Conservation (phyloP, 192 early-diverging fungal species). For the Backusella mclennaniae region DNA sequence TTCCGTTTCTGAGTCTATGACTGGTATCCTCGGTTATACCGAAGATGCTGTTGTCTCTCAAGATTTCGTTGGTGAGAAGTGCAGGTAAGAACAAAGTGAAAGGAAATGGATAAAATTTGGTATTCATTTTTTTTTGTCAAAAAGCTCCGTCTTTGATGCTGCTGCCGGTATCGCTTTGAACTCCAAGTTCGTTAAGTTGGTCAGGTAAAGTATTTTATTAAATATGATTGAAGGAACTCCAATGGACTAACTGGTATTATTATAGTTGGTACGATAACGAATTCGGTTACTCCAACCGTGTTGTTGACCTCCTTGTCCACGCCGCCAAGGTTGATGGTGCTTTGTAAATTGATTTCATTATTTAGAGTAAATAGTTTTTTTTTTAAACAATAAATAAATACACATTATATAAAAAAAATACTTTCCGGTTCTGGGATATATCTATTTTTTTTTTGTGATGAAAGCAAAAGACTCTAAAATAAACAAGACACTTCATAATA, state of each 20-base stretch:
- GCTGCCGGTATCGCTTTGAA: slow-evolving; percentile 93
- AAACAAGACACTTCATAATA: no score
- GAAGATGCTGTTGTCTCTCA: slow-evolving; percentile 94
- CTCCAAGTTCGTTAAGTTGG: slow-evolving; percentile 89
- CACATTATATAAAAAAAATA: neutral
- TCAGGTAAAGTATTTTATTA: slow-evolving; percentile 63
- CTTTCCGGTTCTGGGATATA: no score
- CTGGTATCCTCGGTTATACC: slow-evolving; percentile 92
- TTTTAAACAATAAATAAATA: slow-evolving; percentile 2
- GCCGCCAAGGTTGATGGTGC: slow-evolving; percentile 48
- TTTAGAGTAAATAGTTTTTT: neutral
- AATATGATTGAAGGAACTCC: neutral
- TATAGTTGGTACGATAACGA: slow-evolving; percentile 91
- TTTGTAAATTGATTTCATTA: slow-evolving; percentile 17
- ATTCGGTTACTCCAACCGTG: slow-evolving; percentile 88
- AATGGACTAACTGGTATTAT: slow-evolving; percentile 31
- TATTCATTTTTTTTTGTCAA: slow-evolving; percentile 8
- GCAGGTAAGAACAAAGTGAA: slow-evolving; percentile 40
- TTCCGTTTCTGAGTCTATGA: slow-evolving; percentile 63
- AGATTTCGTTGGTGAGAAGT: slow-evolving; percentile 91
- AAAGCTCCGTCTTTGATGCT: slow-evolving; percentile 92
- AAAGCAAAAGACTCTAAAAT: no score
- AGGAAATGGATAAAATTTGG: slow-evolving; percentile 19
- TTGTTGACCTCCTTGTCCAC: slow-evolving; percentile 81
- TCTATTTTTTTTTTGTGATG: no score